A percentile compares a stretch with the other conserved stretches of the same genome.
Conservation (phyloP, 164 flowering plant genomes). For the Kingdonia uniflora region DNA sequence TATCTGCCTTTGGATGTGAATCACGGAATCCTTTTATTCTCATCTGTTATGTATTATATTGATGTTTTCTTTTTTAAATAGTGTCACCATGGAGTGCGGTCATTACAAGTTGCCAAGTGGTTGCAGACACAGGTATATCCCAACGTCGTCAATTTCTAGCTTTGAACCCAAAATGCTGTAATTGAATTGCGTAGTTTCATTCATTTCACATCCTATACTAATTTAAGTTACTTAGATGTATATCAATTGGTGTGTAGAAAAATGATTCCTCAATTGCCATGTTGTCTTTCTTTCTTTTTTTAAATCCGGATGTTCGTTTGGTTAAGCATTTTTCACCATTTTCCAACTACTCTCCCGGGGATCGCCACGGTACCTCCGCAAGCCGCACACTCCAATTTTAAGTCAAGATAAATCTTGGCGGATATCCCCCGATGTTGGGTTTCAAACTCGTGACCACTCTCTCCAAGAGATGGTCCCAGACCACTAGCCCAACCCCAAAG, state of each 20-base stretch:
- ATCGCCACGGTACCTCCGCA: no score
- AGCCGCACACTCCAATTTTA: no score
- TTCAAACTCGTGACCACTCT: no score
- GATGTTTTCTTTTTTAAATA: constrained; percentile 18
- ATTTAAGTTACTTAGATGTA: not conserved
- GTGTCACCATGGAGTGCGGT: constrained; percentile 95
- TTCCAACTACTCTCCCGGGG: no score
- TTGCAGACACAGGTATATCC: constrained; percentile 67
- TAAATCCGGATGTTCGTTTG: not conserved
- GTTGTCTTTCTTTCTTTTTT: not conserved
- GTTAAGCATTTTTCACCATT: no score
- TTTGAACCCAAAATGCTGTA: not conserved
- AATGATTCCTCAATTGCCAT: not conserved
- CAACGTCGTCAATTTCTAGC: not conserved
- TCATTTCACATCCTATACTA: not conserved
- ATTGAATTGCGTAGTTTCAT: not conserved
- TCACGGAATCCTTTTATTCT: not conserved
- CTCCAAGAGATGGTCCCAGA: no score
- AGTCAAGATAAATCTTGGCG: no score
- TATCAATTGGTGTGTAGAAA: not conserved
- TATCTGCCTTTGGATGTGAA: no score
- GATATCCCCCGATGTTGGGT: no score
- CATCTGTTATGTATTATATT: not conserved
- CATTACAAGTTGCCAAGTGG: constrained; percentile 85
- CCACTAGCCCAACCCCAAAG: no score